Evolutionary conservation across 2,329 filamentous ascomycete species (phyloP).

Genomic region (Fusarium gaditjirri): DNA sequence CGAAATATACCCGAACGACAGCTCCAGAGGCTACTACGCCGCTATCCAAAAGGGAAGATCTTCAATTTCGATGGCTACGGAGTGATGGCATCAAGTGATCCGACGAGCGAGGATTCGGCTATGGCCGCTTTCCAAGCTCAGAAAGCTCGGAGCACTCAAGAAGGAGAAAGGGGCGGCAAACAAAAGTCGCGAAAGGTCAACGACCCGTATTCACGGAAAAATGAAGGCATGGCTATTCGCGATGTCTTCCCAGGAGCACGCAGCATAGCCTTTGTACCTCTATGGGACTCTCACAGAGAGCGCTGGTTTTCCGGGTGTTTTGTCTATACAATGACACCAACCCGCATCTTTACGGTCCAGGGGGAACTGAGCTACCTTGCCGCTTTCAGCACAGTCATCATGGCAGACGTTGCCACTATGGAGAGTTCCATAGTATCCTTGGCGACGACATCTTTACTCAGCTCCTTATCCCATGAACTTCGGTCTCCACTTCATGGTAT

Average conservation of each 20-base stretch:
- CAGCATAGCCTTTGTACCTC: constrained; percentile 58
- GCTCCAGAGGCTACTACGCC: constrained; percentile 34
- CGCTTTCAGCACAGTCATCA: constrained; percentile 64
- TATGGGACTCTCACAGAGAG: constrained; percentile 59
- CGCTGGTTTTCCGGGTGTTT: constrained; percentile 63
- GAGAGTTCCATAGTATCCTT: constrained; percentile 51
- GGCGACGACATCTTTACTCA: constrained; percentile 68
- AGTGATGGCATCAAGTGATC: constrained; percentile 46
- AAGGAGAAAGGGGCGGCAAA: background rate
- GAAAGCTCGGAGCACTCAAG: background rate
- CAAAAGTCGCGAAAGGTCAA: background rate
- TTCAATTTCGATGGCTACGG: constrained; percentile 58
- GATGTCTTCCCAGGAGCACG: constrained; percentile 56
- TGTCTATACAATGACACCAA: constrained; percentile 58
- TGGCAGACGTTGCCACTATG: constrained; percentile 65
- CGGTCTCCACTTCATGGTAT: constrained; percentile 71
- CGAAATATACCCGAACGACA: constrained; percentile 5
- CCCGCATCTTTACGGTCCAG: constrained; percentile 56
- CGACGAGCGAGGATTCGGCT: constrained; percentile 42
- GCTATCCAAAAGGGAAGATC: constrained; percentile 59
- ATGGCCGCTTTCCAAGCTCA: background rate
- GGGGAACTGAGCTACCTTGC: constrained; percentile 63
- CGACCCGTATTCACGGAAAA: constrained; percentile 24
- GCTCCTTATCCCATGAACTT: constrained; percentile 70
- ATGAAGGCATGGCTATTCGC: constrained; percentile 43